A percentile compares a stretch with the other conserved stretches of the same genome.
Evolutionary conservation across 1,284 basidiomycete genomes (phyloP).

Genomic region (Trichosporon faecale): DNA sequence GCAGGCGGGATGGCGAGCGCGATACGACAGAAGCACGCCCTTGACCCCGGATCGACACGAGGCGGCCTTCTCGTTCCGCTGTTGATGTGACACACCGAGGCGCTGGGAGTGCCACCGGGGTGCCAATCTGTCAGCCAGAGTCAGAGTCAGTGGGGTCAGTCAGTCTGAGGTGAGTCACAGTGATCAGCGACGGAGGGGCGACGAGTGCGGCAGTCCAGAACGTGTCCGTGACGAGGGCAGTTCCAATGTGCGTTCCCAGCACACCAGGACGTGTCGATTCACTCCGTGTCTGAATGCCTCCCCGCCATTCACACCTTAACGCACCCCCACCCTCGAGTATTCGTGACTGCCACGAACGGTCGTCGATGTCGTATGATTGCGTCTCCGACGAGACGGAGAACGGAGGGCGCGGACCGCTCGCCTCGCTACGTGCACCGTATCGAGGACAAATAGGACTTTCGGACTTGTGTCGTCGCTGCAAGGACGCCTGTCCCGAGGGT

Average conservation of each 20-base stretch:
- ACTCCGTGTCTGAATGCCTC: background rate
- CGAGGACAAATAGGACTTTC: background rate
- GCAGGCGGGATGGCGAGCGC: too few relatives aligned
- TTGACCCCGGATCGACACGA: too few relatives aligned
- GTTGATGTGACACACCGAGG: too few relatives aligned
- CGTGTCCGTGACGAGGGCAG: background rate
- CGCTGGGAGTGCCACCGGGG: background rate
- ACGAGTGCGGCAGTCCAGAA: background rate
- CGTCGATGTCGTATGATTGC: background rate
- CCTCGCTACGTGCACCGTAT: background rate
- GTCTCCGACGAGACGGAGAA: background rate
- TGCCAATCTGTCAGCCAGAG: too few relatives aligned
- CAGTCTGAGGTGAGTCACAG: background rate
- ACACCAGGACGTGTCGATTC: too few relatives aligned
- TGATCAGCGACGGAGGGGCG: background rate
- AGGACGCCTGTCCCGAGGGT: background rate
- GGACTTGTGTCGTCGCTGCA: background rate
- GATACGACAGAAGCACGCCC: background rate
- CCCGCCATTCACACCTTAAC: background rate
- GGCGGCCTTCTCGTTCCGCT: too few relatives aligned
- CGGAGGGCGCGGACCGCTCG: too few relatives aligned
- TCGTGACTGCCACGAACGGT: background rate
- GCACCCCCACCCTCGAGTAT: background rate
- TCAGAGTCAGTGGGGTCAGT: too few relatives aligned
- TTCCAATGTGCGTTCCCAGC: background rate